phyloP scores from a whole-genome alignment of 805 yeast genomes.

The Saccharomycopsis fodiens region DNA sequence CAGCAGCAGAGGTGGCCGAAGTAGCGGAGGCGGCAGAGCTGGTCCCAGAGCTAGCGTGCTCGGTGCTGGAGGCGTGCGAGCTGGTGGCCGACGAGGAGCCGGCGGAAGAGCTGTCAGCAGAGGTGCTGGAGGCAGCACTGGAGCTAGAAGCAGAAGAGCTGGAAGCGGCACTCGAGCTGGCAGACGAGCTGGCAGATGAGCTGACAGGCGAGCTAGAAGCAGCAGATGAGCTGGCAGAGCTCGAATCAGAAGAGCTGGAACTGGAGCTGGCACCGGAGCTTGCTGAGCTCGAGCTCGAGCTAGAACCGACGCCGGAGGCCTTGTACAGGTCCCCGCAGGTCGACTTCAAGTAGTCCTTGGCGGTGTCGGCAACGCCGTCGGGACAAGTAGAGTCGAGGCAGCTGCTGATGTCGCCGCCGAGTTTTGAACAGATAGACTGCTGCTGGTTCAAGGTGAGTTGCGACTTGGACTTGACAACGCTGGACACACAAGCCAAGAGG shows the following conservation, averaged over 20 bases:
- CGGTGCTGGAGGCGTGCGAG: too few relatives aligned
- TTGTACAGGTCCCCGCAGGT: conserved; percentile 40
- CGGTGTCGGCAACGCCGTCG: conserved; percentile 46
- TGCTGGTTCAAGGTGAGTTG: conserved; percentile 18
- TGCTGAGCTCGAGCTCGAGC: conserved; percentile 29
- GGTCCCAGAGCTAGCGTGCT: too few relatives aligned
- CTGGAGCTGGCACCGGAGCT: conserved; percentile 23
- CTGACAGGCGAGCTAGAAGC: conserved; percentile 24
- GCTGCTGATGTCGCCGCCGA: conserved; percentile 42
- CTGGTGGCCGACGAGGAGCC: conserved; percentile 22
- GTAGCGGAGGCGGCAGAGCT: conserved; percentile 18
- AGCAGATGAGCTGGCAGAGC: conserved; percentile 24
- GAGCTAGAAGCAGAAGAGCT: conserved; percentile 25
- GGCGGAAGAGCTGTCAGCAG: conserved; percentile 24
- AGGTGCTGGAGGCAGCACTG: conserved; percentile 22
- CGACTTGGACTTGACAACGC: conserved; percentile 42
- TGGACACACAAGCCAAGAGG: conserved; percentile 78
- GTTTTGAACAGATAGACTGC: conserved; percentile 40
- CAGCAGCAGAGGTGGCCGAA: conserved; percentile 19
- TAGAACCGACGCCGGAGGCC: conserved; percentile 24
- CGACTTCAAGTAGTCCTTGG: conserved; percentile 48
- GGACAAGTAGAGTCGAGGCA: conserved; percentile 73
- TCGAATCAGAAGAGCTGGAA: conserved; percentile 24
- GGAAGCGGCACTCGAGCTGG: conserved; percentile 26
- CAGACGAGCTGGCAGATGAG: conserved; percentile 25